A percentile compares a stretch with the other conserved stretches of the same genome.
These are phyloP conservation scores for Gaeumannomyces sp. DNA, from an alignment of 2,329 filamentous ascomycete species.

Conservation along the genomic window DNA sequence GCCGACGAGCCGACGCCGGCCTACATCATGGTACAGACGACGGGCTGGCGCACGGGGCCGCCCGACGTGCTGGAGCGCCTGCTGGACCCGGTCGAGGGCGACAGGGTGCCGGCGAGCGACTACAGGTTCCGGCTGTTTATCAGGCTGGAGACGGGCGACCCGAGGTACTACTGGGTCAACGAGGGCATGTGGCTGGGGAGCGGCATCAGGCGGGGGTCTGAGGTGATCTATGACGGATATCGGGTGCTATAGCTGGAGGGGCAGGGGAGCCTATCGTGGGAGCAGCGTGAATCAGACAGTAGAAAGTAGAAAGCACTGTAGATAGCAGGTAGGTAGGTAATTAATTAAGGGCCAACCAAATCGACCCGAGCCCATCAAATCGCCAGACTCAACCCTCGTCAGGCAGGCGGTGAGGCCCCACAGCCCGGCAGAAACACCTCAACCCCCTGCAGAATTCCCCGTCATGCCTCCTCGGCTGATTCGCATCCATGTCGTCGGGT, in stretches of 20 bases:
- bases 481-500: not conserved
- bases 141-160: slow-evolving; percentile 22
- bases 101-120: slow-evolving; percentile 18
- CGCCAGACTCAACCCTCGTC: too few species aligned
- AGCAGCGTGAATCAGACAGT: too few species aligned
- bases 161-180: slow-evolving; percentile 20
- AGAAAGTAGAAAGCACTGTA: too few species aligned
- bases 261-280: too few species aligned
- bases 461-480: not conserved
- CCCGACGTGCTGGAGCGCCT: slow-evolving; percentile 14
- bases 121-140: slow-evolving; percentile 21
- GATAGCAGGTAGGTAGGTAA: too few species aligned
- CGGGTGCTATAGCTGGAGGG: slow-evolving; percentile 5
- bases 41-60: slow-evolving; percentile 17
- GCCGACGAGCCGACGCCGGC: slow-evolving; percentile 13
- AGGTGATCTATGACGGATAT: slow-evolving; percentile 10
- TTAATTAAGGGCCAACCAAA: too few species aligned
- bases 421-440: not conserved
- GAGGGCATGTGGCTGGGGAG: slow-evolving; percentile 19
- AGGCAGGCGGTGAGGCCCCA: not conserved
- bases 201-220: slow-evolving; percentile 16
- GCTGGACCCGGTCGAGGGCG: slow-evolving; percentile 16
- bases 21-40: slow-evolving; percentile 17
- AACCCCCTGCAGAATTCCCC: not conserved
- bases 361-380: too few species aligned